Percentiles rank a stretch among this genome's conserved stretches.
Conservation (phyloP, 257 asterid genomes). For the Penstemon barbatus region DNA sequence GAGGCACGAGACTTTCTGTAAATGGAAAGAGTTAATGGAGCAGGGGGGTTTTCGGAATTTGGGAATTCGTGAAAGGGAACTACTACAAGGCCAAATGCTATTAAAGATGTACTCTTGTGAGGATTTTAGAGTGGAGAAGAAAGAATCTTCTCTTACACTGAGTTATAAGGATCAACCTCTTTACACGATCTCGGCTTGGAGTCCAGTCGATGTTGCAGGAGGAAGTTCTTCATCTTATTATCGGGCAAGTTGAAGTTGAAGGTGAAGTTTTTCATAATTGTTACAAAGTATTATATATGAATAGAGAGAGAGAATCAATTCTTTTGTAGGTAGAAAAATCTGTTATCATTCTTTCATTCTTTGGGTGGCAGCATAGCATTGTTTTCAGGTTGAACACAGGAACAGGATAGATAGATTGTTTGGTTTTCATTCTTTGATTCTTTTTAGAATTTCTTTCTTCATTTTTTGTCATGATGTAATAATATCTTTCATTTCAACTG, state of each 20-base stretch:
- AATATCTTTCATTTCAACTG: too few relatives aligned
- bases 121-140: constrained; percentile 47
- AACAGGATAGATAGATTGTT: too few relatives aligned
- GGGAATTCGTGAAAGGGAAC: constrained; percentile 58
- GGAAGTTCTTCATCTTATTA: constrained; percentile 50
- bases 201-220: constrained; percentile 54
- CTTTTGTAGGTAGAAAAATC: constrained; percentile 50
- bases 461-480: too few relatives aligned
- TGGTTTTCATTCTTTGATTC: too few relatives aligned
- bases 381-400: constrained; percentile 30
- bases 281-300: background rate
- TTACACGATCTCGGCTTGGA: constrained; percentile 74
- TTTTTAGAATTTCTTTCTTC: too few relatives aligned
- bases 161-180: constrained; percentile 82
- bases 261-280: background rate
- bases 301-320: constrained; percentile 37
- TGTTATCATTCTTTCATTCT: constrained; percentile 64
- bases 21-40: constrained; percentile 72
- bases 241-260: constrained; percentile 35
- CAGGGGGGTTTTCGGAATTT: constrained; percentile 57
- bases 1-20: constrained; percentile 61
- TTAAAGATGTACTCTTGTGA: constrained; percentile 64
- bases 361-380: constrained; percentile 55
- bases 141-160: constrained; percentile 44
- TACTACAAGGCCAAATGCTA: constrained; percentile 75